These are phyloP conservation scores for Flaveria linearis DNA, from an alignment of 129 eudicot species.

Conservation along the genomic window DNA sequence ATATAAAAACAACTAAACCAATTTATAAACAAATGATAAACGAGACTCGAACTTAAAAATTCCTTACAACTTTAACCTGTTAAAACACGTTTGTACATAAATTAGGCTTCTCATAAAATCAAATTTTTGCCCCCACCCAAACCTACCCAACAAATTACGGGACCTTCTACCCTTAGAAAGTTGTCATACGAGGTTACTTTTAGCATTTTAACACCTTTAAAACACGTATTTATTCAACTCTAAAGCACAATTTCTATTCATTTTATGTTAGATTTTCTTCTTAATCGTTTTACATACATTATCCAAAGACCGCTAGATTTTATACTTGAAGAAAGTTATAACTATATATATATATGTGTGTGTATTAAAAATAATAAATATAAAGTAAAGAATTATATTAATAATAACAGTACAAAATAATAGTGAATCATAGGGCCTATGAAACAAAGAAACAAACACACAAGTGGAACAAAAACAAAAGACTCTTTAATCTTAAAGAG, in stretches of 20 bases:
- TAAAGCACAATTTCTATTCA: background rate
- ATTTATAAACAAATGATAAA: too few species aligned
- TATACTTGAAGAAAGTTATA: background rate
- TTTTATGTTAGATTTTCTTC: background rate
- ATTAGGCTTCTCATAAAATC: too few species aligned
- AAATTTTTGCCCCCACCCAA: too few species aligned
- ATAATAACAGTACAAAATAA: too few species aligned
- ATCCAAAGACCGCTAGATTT: background rate
- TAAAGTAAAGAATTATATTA: too few species aligned
- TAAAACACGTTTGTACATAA: too few species aligned
- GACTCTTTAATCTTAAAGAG: background rate
- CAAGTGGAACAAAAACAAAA: conserved; percentile 3
- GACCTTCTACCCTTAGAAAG: background rate
- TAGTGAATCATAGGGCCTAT: too few species aligned
- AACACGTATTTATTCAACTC: background rate
- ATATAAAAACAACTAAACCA: too few species aligned
- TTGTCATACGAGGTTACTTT: background rate
- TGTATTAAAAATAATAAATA: too few species aligned
- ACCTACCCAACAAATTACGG: too few species aligned
- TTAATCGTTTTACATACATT: background rate
- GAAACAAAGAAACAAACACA: background rate
- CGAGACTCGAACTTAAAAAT: too few species aligned
- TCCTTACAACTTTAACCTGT: too few species aligned
- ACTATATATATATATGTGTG: background rate
- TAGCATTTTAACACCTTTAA: background rate